Evolutionary conservation across 2,329 filamentous ascomycete species (phyloP), one percentile per base, ranked within the genome.

Genomic region (Venturia nashicola): DNA sequence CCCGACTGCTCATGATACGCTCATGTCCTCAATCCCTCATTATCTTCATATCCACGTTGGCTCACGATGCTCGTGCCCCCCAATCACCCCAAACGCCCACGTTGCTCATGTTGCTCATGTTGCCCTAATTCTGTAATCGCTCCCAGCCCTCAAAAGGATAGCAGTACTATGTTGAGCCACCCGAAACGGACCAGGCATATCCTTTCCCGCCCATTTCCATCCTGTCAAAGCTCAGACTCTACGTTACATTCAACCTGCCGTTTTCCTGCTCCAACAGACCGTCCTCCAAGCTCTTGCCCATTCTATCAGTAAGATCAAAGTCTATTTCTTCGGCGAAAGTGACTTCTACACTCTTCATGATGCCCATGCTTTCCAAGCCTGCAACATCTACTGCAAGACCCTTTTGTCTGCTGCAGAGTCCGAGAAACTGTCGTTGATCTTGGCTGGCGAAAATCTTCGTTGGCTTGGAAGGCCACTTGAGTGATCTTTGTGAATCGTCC

Each of bases 311-410:
- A 9, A 5, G 7, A 12, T 32, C 48, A 12, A 16, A 16, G 3
- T 61, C 59, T 34, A 43, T 61, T 34, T 61, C 59, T 27, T 61
- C 43, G 11, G 11, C 27, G 23, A 62, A 62, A 4, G 44, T 62
- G 23, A 62, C 39, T 51, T 62, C 60, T 14, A 62, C 32, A 14
- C 60, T 62, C 60, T 62, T 62, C 23, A n/a, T 46, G 40, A 62
- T 62, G 5, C 44, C 60, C 60, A 62, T 43, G 12, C 7, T 54
- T 61, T 42, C 40, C 36, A 39, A 23, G 9, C 44, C 20, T 51
- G 42, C 23, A 4, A 43, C 40, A n/a, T n/a, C 43, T 3, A 51
- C n/a, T 5, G 23, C 59, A 16, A 39, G 60, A n/a, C 51, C 51
- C 51, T n/a, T 57, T 36, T n/a, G 16, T 34, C 51, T 14, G 3